phyloP scores from a whole-genome alignment of 306 rosid species.

The Lathyrus tuberosus region DNA sequence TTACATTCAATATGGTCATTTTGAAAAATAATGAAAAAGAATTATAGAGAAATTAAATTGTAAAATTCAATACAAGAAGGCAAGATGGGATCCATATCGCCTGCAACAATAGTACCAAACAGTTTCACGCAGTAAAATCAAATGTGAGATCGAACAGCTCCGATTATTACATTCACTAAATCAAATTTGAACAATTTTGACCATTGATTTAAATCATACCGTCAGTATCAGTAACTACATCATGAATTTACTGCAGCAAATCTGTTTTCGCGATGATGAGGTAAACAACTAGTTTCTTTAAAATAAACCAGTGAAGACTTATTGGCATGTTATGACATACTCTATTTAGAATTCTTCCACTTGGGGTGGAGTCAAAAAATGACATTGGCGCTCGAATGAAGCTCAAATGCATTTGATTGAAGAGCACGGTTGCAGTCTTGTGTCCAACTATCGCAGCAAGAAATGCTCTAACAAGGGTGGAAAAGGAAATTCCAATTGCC shows the following conservation, averaged over 20 bases:
- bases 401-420: conserved; percentile 68
- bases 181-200: not conserved
- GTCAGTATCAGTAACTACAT: not conserved
- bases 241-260: not conserved
- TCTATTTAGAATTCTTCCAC: conserved; percentile 61
- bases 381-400: conserved; percentile 83
- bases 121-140: not conserved
- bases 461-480: conserved; percentile 49
- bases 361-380: conserved; percentile 75
- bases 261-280: not conserved
- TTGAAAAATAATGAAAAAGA: not conserved
- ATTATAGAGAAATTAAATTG: not conserved
- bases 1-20: not conserved
- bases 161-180: not conserved
- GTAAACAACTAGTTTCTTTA: not conserved
- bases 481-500: conserved; percentile 69
- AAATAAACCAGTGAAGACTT: not conserved
- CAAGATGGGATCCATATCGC: not conserved
- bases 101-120: not conserved
- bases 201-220: not conserved
- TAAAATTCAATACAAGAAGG: conserved; percentile 2
- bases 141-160: not conserved
- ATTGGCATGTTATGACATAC: conserved; percentile 30
- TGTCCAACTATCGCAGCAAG: conserved; percentile 59
- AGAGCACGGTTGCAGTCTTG: conserved; percentile 69